Conservation (phyloP, 257 asterid genomes). For the Datura wrightii region DNA sequence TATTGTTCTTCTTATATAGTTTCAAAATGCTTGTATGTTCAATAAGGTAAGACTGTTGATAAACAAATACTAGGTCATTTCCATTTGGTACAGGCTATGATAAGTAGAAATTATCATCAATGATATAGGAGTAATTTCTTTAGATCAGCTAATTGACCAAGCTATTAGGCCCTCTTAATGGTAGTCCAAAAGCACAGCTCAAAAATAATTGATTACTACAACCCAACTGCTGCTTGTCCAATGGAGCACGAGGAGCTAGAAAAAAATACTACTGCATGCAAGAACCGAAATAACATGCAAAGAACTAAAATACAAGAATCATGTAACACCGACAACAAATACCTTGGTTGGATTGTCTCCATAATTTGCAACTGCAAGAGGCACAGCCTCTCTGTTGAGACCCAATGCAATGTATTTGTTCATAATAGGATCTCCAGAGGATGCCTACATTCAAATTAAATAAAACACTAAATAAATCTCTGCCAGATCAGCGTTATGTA, state of each 20-base stretch:
- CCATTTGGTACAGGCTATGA: not conserved
- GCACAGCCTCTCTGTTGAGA: slow-evolving; percentile 82
- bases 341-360: slow-evolving; percentile 95
- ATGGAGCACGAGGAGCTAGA: not conserved
- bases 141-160: not conserved
- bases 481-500: not conserved
- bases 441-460: slow-evolving; percentile 57
- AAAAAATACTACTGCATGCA: not conserved
- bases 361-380: slow-evolving; percentile 82
- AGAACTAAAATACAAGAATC: not conserved
- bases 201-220: not conserved
- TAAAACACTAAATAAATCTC: not conserved
- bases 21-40: not conserved
- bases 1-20: not conserved
- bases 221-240: not conserved
- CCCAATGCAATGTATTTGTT: slow-evolving; percentile 83
- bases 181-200: not conserved
- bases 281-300: not conserved
- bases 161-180: not conserved
- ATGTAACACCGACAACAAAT: slow-evolving; percentile 8
- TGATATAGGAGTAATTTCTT: not conserved
- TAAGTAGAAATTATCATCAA: not conserved
- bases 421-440: slow-evolving; percentile 62
- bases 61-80: not conserved
- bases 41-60: not conserved